Percentiles rank a stretch among this genome's conserved stretches.
phyloP scores from a whole-genome alignment of 1,284 basidiomycete species.

The Cryptococcus wingfieldii region DNA sequence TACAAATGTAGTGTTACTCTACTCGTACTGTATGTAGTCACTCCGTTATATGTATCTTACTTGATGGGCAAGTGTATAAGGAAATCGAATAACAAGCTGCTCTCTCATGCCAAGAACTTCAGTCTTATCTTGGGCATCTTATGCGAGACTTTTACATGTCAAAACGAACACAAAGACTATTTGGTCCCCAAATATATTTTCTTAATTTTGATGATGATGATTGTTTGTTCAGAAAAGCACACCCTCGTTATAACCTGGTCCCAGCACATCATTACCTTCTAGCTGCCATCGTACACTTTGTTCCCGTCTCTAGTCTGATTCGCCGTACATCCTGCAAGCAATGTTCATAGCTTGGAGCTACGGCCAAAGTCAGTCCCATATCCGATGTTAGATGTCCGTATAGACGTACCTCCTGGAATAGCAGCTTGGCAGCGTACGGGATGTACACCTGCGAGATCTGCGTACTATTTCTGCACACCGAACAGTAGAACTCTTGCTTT shows the following conservation, averaged over 20 bases:
- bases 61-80: too few relatives aligned
- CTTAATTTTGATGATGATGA: neutral
- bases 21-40: too few relatives aligned
- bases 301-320: conserved; percentile 23
- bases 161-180: too few relatives aligned
- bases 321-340: conserved; percentile 41
- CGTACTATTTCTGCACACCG: conserved; percentile 87
- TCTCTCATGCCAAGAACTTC: too few relatives aligned
- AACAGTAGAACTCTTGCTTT: conserved; percentile 56
- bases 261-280: too few relatives aligned
- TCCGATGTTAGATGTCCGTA: neutral
- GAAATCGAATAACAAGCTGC: too few relatives aligned
- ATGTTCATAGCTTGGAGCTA: conserved; percentile 42
- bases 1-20: too few relatives aligned
- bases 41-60: too few relatives aligned
- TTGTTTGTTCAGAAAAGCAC: neutral
- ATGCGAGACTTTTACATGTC: too few relatives aligned
- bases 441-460: conserved; percentile 85
- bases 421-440: conserved; percentile 69
- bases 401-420: conserved; percentile 35
- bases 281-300: neutral
- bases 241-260: neutral
- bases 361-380: neutral
- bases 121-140: too few relatives aligned
- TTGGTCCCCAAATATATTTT: too few relatives aligned